Evolutionary conservation across 2,329 filamentous ascomycete genomes (phyloP).

Genomic region (Stromatinia cepivora): DNA sequence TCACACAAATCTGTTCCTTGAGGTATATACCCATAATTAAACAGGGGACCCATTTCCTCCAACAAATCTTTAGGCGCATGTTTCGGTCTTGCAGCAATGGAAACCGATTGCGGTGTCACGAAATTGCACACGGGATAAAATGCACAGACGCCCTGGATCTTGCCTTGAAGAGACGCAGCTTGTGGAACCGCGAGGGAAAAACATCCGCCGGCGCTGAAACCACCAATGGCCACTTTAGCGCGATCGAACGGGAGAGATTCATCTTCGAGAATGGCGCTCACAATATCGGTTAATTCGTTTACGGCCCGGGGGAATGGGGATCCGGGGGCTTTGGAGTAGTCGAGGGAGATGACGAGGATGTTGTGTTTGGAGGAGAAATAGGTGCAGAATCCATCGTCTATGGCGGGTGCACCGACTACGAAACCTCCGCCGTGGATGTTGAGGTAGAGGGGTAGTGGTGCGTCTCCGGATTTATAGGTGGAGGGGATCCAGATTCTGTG

Average conservation of each 20-base stretch:
- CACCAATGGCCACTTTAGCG: constrained; percentile 45
- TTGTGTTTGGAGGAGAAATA: constrained; percentile 45
- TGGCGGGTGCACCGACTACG: constrained; percentile 45
- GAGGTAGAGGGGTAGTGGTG: constrained; percentile 41
- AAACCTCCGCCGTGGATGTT: constrained; percentile 55
- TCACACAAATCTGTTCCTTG: constrained; percentile 29
- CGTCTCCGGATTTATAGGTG: constrained; percentile 13
- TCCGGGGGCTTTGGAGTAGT: constrained; percentile 51
- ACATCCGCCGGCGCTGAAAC: constrained; percentile 54
- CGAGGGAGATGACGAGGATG: constrained; percentile 49
- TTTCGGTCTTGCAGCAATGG: constrained; percentile 36
- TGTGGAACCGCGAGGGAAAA: constrained; percentile 47
- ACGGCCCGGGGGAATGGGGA: constrained; percentile 47
- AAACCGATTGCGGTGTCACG: constrained; percentile 36
- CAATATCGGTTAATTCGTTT: constrained; percentile 49
- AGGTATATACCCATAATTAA: constrained; percentile 31
- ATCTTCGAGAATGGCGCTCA: constrained; percentile 47
- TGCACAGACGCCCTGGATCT: constrained; percentile 43
- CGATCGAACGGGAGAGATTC: constrained; percentile 48
- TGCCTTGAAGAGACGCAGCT: constrained; percentile 38
- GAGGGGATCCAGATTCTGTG: constrained; percentile 21
- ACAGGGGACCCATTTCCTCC: constrained; percentile 20
- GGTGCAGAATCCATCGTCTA: constrained; percentile 50
- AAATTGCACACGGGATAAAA: constrained; percentile 49
- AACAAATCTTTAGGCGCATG: constrained; percentile 28